Conservation (phyloP, 108 stramenopile species). For the Cylindrotheca fusiformis region DNA sequence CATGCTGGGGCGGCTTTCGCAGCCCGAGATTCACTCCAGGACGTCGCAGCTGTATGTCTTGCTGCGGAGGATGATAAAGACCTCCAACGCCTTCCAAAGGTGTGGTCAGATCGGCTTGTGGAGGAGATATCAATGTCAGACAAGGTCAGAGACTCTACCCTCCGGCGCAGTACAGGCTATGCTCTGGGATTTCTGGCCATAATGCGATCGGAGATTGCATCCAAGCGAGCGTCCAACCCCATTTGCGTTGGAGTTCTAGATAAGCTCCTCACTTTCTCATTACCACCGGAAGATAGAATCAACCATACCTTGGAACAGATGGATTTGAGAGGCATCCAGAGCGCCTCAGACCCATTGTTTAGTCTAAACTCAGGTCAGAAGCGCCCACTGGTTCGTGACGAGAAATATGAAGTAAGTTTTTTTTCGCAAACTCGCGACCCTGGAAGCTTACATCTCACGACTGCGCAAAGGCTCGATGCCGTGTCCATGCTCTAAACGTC, state of each 20-base stretch:
- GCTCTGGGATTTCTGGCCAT: conserved; percentile 61
- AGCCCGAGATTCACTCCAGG: conserved; percentile 52
- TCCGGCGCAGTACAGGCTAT: conserved; percentile 64
- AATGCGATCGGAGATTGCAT: conserved; percentile 46
- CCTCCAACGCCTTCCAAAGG: conserved; percentile 19
- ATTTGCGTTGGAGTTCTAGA: conserved; percentile 30
- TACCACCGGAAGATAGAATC: conserved; percentile 35
- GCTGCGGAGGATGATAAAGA: conserved; percentile 3
- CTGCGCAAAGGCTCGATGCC: conserved; percentile 17
- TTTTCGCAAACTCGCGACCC: not conserved
- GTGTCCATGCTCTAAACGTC: conserved; percentile 69
- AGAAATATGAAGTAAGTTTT: conserved; percentile 31
- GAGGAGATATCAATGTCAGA: conserved; percentile 47
- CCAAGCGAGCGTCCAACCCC: not conserved
- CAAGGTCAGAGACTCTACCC: conserved; percentile 57
- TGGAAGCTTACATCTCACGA: not conserved
- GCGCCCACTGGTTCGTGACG: conserved; percentile 6
- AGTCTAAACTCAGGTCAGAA: not conserved
- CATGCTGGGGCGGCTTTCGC: conserved; percentile 72
- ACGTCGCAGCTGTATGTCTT: conserved; percentile 35
- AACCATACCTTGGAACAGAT: conserved; percentile 8
- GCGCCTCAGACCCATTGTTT: conserved; percentile 4
- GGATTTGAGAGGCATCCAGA: not conserved
- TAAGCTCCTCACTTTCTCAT: conserved; percentile 28
- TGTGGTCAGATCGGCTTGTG: conserved; percentile 38